Percentiles rank a stretch among this genome's conserved stretches.
Evolutionary conservation across 2,329 filamentous ascomycete species (phyloP).

Genomic region (Alternaria panax): DNA sequence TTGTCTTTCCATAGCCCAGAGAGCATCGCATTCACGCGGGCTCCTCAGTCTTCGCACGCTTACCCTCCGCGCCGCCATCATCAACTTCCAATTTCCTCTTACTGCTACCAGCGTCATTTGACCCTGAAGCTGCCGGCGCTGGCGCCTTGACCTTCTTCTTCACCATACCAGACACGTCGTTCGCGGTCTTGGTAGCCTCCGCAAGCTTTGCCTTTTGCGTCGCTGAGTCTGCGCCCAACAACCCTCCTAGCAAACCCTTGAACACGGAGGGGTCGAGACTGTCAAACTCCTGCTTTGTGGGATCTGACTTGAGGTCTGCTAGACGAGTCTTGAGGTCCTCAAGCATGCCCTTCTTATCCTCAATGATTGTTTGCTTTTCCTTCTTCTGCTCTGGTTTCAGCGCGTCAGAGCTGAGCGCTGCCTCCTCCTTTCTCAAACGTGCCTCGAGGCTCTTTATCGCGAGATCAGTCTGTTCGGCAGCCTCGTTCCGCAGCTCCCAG

Average conservation of each 20-base stretch:
- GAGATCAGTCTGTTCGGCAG: conserved; percentile 72
- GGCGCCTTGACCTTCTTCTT: conserved; percentile 69
- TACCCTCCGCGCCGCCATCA: conserved; percentile 31
- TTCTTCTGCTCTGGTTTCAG: conserved; percentile 67
- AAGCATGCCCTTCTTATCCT: conserved; percentile 79
- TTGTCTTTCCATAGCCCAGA: too few relatives aligned
- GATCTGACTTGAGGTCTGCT: conserved; percentile 71
- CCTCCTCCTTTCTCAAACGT: conserved; percentile 74
- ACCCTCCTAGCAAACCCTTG: conserved; percentile 69
- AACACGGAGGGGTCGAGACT: conserved; percentile 58
- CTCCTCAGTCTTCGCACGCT: conserved; percentile 47
- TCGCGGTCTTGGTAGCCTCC: conserved; percentile 76
- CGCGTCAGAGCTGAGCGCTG: conserved; percentile 60
- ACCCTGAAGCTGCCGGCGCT: conserved; percentile 13
- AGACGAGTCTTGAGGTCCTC: conserved; percentile 73
- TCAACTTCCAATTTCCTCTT: conserved; percentile 47
- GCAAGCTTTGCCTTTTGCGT: conserved; percentile 70
- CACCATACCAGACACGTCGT: conserved; percentile 76
- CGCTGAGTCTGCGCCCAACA: conserved; percentile 67
- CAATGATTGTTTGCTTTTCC: conserved; percentile 66
- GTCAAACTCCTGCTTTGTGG: conserved; percentile 50
- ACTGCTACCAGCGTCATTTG: conserved; percentile 22
- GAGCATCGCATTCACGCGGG: neutral
- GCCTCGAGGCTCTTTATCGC: conserved; percentile 76
- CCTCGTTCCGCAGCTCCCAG: conserved; percentile 74